Conservation (phyloP, 2,329 filamentous ascomycete species). For the Trichoderma gracile region DNA sequence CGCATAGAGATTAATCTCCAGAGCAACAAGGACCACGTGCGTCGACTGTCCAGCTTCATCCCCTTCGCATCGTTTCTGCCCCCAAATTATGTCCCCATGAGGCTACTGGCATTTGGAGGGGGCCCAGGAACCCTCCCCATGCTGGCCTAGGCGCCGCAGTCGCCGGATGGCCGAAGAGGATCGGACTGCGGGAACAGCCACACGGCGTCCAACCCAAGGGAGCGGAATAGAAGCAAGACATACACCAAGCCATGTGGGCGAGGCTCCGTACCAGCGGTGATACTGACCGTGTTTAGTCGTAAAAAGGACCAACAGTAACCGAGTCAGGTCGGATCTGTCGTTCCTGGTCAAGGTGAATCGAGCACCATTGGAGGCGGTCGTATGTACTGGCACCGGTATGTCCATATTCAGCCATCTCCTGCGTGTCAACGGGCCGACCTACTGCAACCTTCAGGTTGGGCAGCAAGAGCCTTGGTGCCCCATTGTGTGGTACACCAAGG, state of each 20-base stretch:
- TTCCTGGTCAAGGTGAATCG: neutral
- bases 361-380: neutral
- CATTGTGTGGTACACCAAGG: neutral
- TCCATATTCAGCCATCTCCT: neutral
- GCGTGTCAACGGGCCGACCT: constrained; percentile 15
- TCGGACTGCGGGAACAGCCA: constrained; percentile 15
- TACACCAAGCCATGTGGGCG: constrained; percentile 23
- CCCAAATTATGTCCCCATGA: constrained; percentile 14
- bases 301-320: constrained; percentile 11
- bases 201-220: constrained; percentile 16
- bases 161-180: constrained; percentile 13
- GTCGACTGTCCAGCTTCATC: constrained; percentile 13
- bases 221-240: constrained; percentile 25
- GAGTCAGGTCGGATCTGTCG: constrained; percentile 9
- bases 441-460: constrained; percentile 8
- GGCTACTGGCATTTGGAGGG: constrained; percentile 2
- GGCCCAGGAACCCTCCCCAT: constrained; percentile 4
- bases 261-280: constrained; percentile 14
- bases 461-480: constrained; percentile 11
- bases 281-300: neutral
- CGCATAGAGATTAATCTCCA: constrained; percentile 22
- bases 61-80: constrained; percentile 4
- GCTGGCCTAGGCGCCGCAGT: constrained; percentile 5
- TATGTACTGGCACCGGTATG: neutral
- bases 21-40: constrained; percentile 12